phyloP scores from a whole-genome alignment of 2,329 filamentous ascomycete species.

The Nakataea oryzae region DNA sequence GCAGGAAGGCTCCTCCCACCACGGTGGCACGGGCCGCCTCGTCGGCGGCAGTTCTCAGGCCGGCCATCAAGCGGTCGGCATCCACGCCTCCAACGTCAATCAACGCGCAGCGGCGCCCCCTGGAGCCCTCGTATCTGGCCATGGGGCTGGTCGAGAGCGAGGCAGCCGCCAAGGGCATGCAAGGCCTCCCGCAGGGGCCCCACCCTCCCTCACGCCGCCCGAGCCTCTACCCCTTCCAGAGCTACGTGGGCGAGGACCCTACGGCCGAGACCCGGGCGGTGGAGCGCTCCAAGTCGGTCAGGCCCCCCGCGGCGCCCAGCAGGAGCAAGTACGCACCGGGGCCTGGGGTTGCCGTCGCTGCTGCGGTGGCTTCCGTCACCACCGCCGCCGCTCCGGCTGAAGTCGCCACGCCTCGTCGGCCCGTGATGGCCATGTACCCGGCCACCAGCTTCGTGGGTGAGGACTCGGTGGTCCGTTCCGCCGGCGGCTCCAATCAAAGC shows the following conservation, averaged over 20 bases:
- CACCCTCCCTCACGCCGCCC: background rate
- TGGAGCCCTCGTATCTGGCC: too few species aligned
- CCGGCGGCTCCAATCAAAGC: background rate
- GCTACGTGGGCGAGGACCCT: background rate
- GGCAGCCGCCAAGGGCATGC: background rate
- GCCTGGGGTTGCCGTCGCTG: too few species aligned
- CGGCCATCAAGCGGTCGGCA: background rate
- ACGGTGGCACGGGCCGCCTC: background rate
- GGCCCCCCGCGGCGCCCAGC: background rate
- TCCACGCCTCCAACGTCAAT: background rate
- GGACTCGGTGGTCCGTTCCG: background rate
- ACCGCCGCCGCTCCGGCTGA: background rate
- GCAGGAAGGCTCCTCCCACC: background rate
- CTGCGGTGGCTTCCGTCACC: background rate
- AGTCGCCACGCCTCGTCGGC: too few species aligned
- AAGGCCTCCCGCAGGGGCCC: background rate
- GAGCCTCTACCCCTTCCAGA: background rate
- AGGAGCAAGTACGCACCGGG: background rate
- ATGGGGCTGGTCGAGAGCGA: too few species aligned
- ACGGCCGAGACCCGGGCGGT: background rate
- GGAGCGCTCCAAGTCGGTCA: background rate
- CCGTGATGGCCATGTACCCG: background rate
- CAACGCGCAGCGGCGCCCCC: too few species aligned
- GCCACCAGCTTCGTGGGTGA: background rate
- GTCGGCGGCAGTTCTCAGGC: too few species aligned